These are phyloP conservation scores for Paramecium biaurelia DNA, from an alignment of 73 alveolate species.

Conservation along the genomic window DNA sequence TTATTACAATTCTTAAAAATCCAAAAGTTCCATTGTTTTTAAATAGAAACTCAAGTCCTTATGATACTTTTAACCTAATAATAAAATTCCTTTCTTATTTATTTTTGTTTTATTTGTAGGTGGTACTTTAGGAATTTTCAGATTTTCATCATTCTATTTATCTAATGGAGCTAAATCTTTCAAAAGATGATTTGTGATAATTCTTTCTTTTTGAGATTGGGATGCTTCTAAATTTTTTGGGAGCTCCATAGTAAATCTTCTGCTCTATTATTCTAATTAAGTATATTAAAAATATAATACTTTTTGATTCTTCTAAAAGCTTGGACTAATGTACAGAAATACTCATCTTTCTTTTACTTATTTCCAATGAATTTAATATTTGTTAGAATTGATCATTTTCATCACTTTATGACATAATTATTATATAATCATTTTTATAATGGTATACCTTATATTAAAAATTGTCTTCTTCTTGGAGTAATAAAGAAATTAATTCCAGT, in stretches of 20 bases:
- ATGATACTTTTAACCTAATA: constrained; percentile 8
- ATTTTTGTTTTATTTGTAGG: background rate
- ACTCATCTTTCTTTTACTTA: constrained; percentile 14
- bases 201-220: background rate
- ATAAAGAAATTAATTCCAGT: background rate
- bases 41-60: background rate
- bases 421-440: constrained; percentile 27
- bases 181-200: background rate
- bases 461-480: constrained; percentile 6
- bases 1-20: background rate
- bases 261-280: background rate
- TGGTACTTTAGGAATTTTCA: background rate
- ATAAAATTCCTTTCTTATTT: background rate
- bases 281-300: background rate
- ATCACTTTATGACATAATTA: background rate
- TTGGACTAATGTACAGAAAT: constrained; percentile 5
- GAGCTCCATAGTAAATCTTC: constrained; percentile 20
- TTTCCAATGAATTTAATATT: background rate
- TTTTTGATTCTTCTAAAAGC: constrained; percentile 17
- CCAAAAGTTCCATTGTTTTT: background rate
- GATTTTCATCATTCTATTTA: background rate
- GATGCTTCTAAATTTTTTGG: background rate
- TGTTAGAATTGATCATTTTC: background rate
- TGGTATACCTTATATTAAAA: background rate
- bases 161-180: constrained; percentile 7